A percentile compares a stretch with the other conserved stretches of the same genome.
Conservation (phyloP, 2,329 filamentous ascomycete genomes). For the Botrytis squamosa region DNA sequence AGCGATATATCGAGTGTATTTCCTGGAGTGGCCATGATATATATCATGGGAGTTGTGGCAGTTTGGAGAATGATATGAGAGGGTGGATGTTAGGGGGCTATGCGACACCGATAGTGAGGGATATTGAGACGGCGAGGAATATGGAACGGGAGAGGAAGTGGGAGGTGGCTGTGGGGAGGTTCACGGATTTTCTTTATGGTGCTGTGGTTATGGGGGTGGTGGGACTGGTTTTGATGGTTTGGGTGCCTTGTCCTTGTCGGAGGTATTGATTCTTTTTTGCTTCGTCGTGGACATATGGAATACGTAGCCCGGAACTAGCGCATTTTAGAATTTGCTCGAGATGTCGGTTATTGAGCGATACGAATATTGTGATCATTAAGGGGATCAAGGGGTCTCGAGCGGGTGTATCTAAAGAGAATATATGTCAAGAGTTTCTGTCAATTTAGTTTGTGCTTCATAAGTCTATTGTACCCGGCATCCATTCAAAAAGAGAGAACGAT, state of each 20-base stretch:
- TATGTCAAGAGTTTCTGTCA: neutral
- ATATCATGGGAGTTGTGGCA: too few species aligned
- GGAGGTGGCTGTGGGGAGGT: neutral
- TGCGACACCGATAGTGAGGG: neutral
- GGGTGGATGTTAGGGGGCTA: neutral
- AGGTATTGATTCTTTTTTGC: neutral
- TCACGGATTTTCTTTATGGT: neutral
- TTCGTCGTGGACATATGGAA: too few species aligned
- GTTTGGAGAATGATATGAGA: neutral
- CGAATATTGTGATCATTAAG: neutral
- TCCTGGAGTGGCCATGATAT: neutral
- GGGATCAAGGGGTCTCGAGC: neutral
- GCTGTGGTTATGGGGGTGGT: neutral
- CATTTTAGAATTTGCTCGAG: neutral
- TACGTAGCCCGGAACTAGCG: neutral
- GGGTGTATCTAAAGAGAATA: neutral
- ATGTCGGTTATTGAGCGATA: neutral
- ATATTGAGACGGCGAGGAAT: neutral
- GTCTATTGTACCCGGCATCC: neutral
- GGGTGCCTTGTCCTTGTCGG: neutral
- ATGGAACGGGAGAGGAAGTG: neutral
- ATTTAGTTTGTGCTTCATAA: neutral
- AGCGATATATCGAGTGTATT: neutral
- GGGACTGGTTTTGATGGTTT: neutral
- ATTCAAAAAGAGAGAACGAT: neutral